Percentiles rank a stretch among this genome's conserved stretches.
Conservation (phyloP, 306 rosid genomes). For the Pterocarpus santalinus region DNA sequence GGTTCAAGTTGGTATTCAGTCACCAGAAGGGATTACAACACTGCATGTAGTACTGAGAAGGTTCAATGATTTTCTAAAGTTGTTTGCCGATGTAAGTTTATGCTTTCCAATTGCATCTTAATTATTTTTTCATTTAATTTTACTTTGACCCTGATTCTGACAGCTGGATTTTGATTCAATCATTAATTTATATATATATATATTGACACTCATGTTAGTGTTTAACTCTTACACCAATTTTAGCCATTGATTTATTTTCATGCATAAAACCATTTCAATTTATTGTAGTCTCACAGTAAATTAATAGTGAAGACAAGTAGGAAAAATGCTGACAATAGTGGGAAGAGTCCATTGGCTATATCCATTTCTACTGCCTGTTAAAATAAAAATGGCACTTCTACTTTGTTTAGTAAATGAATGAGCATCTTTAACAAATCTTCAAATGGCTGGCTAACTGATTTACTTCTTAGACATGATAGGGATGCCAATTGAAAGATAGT, state of each 20-base stretch:
- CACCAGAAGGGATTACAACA: slow-evolving; percentile 83
- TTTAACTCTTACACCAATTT: background rate
- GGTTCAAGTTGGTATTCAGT: slow-evolving; percentile 96
- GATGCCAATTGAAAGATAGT: background rate
- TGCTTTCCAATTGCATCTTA: slow-evolving; percentile 27
- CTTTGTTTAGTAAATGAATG: slow-evolving; percentile 18
- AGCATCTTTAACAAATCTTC: slow-evolving; percentile 29
- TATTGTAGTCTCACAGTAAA: background rate
- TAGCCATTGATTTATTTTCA: slow-evolving; percentile 23
- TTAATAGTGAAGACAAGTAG: background rate
- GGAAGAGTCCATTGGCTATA: slow-evolving; percentile 21
- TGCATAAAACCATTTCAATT: slow-evolving; percentile 21
- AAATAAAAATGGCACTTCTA: slow-evolving; percentile 11
- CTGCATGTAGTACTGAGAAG: slow-evolving; percentile 78
- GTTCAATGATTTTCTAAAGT: slow-evolving; percentile 94
- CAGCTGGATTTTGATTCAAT: slow-evolving; percentile 6
- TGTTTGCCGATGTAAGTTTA: slow-evolving; percentile 81
- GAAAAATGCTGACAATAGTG: background rate
- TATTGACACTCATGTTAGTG: slow-evolving; percentile 18
- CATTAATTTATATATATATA: background rate
- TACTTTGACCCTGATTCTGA: slow-evolving; percentile 20
- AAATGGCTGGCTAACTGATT: background rate
- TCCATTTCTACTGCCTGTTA: slow-evolving; percentile 11
- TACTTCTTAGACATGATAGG: slow-evolving; percentile 33
- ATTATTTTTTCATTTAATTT: slow-evolving; percentile 9